phyloP scores from a whole-genome alignment of 306 rosid species.

The Amphicarpaea edgeworthii region DNA sequence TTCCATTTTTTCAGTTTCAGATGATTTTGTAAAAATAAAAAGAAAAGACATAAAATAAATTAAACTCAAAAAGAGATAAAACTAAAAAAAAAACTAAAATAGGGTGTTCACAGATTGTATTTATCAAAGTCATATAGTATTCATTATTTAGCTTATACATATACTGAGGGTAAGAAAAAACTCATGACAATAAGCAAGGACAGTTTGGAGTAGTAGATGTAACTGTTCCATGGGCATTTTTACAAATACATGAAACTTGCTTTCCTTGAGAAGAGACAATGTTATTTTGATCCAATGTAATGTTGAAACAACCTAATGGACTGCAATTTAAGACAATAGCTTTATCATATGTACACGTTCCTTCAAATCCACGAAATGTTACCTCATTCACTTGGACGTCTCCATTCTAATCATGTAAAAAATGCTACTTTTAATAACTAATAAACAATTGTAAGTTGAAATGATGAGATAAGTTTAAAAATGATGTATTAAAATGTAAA shows the following conservation, averaged over 20 bases:
- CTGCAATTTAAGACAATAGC: conserved; percentile 45
- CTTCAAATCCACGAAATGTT: conserved; percentile 37
- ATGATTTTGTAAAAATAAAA: too few relatives aligned
- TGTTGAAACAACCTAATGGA: conserved; percentile 18
- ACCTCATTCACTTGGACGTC: conserved; percentile 44
- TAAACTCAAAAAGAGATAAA: too few relatives aligned
- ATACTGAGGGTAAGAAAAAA: background rate
- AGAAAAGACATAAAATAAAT: too few relatives aligned
- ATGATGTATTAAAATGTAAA: too few relatives aligned
- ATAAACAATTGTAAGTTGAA: too few relatives aligned
- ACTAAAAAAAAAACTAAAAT: too few relatives aligned
- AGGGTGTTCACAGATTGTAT: too few relatives aligned
- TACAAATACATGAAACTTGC: background rate
- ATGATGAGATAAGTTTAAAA: too few relatives aligned
- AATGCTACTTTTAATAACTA: background rate
- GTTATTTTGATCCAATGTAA: conserved; percentile 30
- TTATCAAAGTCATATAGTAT: too few relatives aligned
- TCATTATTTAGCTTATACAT: too few relatives aligned
- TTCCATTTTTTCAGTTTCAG: too few relatives aligned
- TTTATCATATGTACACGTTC: conserved; percentile 27
- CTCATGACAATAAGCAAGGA: background rate
- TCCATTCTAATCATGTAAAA: background rate
- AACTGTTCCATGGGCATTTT: conserved; percentile 37
- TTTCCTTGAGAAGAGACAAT: conserved; percentile 7
- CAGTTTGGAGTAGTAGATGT: background rate